A percentile compares a stretch with the other conserved stretches of the same genome.
phyloP scores from a whole-genome alignment of 257 asterid genomes.

The Fraxinus cuspidata region DNA sequence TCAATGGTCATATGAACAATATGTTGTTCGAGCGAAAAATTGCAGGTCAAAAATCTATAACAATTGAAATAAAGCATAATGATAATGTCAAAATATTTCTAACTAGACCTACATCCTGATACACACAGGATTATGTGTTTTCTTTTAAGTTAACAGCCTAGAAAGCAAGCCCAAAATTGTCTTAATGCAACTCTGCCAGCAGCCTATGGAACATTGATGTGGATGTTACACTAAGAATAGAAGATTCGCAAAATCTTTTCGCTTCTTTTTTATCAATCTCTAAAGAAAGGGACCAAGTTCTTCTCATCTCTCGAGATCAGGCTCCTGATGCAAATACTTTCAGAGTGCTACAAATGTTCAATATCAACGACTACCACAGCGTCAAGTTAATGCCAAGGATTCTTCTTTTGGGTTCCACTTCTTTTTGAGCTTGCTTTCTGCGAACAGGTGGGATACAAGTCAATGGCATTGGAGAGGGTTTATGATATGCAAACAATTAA shows the following conservation, averaged over 20 bases:
- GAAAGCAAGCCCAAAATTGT: constrained; percentile 35
- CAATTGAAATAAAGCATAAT: neutral
- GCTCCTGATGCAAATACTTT: constrained; percentile 3
- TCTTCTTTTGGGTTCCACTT: constrained; percentile 62
- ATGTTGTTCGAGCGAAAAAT: neutral
- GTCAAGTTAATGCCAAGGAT: constrained; percentile 70
- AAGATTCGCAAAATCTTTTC: constrained; percentile 16
- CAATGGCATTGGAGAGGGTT: constrained; percentile 11
- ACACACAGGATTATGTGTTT: constrained; percentile 11
- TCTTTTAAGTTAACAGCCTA: neutral
- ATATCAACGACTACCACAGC: constrained; percentile 23
- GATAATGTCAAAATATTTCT: neutral
- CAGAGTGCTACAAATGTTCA: constrained; percentile 14
- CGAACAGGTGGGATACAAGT: constrained; percentile 20
- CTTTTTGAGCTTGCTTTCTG: constrained; percentile 70
- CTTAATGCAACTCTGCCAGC: constrained; percentile 17
- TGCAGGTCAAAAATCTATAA: neutral
- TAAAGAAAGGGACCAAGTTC: neutral
- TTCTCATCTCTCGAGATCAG: constrained; percentile 9
- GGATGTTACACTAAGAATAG: constrained; percentile 1
- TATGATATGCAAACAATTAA: neutral
- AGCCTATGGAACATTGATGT: constrained; percentile 24
- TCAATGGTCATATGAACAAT: neutral
- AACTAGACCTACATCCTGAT: neutral
- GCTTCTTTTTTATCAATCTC: constrained; percentile 7